Evolutionary conservation across 306 rosid species (phyloP), one percentile per base, ranked within the genome.

Genomic region (Crotalaria pallida): DNA sequence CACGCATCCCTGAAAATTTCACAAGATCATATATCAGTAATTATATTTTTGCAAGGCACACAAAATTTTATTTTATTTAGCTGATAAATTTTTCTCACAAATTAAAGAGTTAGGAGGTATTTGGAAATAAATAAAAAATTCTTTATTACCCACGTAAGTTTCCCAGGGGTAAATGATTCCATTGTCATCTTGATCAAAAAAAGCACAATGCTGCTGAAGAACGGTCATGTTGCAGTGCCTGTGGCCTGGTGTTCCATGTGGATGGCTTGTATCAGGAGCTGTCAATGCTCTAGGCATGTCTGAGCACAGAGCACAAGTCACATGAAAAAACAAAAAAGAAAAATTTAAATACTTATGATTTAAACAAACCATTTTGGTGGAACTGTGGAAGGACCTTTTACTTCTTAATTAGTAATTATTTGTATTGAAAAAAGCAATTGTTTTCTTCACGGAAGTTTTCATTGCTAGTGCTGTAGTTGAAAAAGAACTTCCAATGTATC

Each of bases 101-200:
- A 10, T 38, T 23, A 18, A 67, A 51, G 10, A 40, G 3, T 45
- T 17, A 27, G 23, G 8, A 61, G 6, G 12, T 27, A 5, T 0
- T 9, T 31, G 55, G 33, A 6, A 47, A 41, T 15, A 9, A n/a
- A n/a, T n/a, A n/a, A n/a, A 48, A 3, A 13, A 10, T 24, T 31
- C 69, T 62, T 24, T 31, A 62, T 62, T 72, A 85, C 96, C 98
- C 19, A 38, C 27, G 50, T 80, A 90, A 41, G 96, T 94, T 76
- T 94, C 97, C 97, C 95, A 94, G 7, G 97, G 98, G 64, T 90
- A 94, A 68, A 90, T 15, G 49, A 90, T 85, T 29, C 97, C 98
- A 44, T 90, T 75, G 69, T 80, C 86, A 59, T 90, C 95, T 57
- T 49, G 84, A 85, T 94, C 97, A 67, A 94, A 90, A 41, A 90